phyloP scores from a whole-genome alignment of 129 eudicot species.

The Scalesia atractyloides region DNA sequence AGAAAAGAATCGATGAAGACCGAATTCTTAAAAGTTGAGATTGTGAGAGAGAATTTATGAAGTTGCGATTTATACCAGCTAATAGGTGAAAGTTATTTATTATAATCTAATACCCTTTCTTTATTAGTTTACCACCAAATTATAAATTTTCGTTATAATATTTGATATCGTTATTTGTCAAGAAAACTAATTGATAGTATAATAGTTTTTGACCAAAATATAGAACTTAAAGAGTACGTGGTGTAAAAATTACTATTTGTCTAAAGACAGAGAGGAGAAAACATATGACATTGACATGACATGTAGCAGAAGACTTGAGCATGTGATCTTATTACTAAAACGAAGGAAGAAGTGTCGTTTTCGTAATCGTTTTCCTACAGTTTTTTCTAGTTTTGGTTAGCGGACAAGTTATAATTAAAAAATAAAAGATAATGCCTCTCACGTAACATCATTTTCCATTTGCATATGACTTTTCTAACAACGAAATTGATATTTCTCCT shows the following conservation, averaged over 20 bases:
- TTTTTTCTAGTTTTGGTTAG: conserved; percentile 16
- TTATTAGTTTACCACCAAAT: too few relatives aligned
- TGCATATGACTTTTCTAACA: not conserved
- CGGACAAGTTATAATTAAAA: conserved; percentile 12
- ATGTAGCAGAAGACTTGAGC: conserved; percentile 6
- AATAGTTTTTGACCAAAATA: not conserved
- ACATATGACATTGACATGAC: conserved; percentile 19
- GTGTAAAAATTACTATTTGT: not conserved
- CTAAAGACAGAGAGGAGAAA: not conserved
- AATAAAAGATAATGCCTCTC: conserved; percentile 10
- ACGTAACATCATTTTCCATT: conserved; percentile 18
- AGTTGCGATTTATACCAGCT: too few relatives aligned
- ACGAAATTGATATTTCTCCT: not conserved
- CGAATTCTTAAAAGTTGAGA: too few relatives aligned
- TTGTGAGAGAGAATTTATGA: too few relatives aligned
- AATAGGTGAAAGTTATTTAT: too few relatives aligned
- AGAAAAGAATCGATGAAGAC: too few relatives aligned
- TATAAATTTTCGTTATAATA: too few relatives aligned
- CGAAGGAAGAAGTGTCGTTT: conserved; percentile 16
- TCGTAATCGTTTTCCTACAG: conserved; percentile 12
- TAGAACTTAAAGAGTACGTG: not conserved
- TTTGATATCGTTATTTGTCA: too few relatives aligned
- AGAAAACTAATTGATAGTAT: not conserved
- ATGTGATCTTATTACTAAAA: conserved; percentile 22
- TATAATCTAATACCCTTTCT: too few relatives aligned